These are phyloP conservation scores for Citrus australasica DNA, from an alignment of 345 rosid genomes.

Conservation along the genomic window DNA sequence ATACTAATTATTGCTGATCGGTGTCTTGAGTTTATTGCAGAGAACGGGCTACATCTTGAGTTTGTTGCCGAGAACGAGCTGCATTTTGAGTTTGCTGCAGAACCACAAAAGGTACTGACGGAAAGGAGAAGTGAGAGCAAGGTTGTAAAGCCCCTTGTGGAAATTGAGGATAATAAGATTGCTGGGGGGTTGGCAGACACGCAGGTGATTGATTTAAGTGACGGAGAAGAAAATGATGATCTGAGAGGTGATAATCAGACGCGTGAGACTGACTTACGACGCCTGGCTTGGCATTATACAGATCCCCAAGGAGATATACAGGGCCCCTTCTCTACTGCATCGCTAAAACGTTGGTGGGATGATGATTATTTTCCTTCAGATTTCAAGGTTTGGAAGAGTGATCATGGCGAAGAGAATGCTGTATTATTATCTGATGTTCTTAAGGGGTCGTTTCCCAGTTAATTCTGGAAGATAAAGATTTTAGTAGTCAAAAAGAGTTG, in stretches of 20 bases:
- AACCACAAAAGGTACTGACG: conserved; percentile 7
- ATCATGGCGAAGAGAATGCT: conserved; percentile 40
- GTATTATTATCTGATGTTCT: conserved; percentile 42
- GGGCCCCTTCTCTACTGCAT: conserved; percentile 63
- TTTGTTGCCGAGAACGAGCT: conserved; percentile 18
- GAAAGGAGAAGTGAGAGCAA: background rate
- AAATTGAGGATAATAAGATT: background rate
- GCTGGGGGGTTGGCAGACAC: background rate
- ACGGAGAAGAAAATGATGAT: conserved; percentile 41
- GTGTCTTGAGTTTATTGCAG: conserved; percentile 23
- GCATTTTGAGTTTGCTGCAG: background rate
- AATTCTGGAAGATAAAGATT: background rate
- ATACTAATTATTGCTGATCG: background rate
- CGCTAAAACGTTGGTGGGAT: conserved; percentile 60
- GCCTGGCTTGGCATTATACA: conserved; percentile 50
- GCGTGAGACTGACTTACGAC: conserved; percentile 14
- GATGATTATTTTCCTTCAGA: conserved; percentile 39
- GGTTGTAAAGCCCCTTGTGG: background rate
- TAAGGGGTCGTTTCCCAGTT: conserved; percentile 6
- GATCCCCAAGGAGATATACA: conserved; percentile 62
- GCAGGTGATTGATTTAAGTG: conserved; percentile 58
- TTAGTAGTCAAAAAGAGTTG: background rate
- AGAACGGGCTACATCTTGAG: background rate
- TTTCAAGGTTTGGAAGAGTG: conserved; percentile 74
- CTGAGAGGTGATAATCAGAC: conserved; percentile 12